phyloP scores from a whole-genome alignment of 2,329 filamentous ascomycete genomes.

The Ophiocordyceps sinensis region DNA sequence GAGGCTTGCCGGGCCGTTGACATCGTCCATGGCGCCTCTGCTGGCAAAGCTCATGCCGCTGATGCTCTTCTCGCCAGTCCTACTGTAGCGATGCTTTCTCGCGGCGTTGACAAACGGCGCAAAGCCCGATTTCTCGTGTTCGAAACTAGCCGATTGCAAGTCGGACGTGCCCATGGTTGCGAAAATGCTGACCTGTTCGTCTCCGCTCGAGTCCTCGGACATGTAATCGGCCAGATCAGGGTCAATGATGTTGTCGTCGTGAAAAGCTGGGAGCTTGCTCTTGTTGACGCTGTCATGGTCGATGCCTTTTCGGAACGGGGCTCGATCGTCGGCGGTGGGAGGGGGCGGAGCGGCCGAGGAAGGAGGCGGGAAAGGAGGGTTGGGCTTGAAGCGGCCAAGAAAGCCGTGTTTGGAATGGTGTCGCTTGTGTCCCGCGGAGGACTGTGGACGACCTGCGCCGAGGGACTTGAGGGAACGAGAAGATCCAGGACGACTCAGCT shows the following conservation, averaged over 20 bases:
- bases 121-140: constrained; percentile 61
- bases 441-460: constrained; percentile 55
- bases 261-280: constrained; percentile 72
- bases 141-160: constrained; percentile 48
- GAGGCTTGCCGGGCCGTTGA: constrained; percentile 37
- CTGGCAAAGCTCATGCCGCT: constrained; percentile 55
- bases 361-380: constrained; percentile 20
- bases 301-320: constrained; percentile 67
- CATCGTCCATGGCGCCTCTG: constrained; percentile 52
- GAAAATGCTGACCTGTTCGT: constrained; percentile 82
- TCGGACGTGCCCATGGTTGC: constrained; percentile 56
- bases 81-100: constrained; percentile 54
- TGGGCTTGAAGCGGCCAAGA: constrained; percentile 56
- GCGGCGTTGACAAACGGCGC: constrained; percentile 57
- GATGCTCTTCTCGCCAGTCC: constrained; percentile 62
- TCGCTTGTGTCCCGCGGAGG: constrained; percentile 60
- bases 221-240: constrained; percentile 90
- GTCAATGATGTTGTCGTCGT: constrained; percentile 97
- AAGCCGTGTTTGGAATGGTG: constrained; percentile 82
- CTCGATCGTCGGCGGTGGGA: constrained; percentile 55
- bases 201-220: constrained; percentile 88
- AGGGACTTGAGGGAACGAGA: constrained; percentile 75
- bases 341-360: neutral
- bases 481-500: constrained; percentile 80
- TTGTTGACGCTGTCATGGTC: constrained; percentile 53